Evolutionary conservation across 352 stramenopile genomes (phyloP), one percentile per base, ranked within the genome.

Genomic region (Globisporangium okanoganense): DNA sequence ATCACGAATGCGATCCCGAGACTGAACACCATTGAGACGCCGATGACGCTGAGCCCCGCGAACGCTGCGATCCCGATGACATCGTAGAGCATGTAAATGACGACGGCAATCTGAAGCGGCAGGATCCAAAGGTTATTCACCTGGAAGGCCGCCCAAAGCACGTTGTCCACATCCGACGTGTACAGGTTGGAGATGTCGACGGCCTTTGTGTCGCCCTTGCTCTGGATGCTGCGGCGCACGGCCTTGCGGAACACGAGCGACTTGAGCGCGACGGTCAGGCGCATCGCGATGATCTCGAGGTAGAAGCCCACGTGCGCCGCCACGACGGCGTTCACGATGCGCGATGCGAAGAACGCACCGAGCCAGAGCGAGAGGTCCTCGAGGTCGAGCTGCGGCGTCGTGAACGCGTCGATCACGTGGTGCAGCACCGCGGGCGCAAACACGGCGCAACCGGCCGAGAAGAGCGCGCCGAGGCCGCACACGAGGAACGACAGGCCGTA

Each of bases 141-240:
- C 67, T 95, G 71, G 36, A 65, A 64, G 25, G 78, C 66, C 0
- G 69, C 79, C 8, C 45, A 66, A 29, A 87, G 29, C 4, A 87
- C 20, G 31, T 63, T 82, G 33, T 92, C 70, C 0, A 90, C 78
- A 67, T 99, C 95, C 35, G 97, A 89, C 5, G 85, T 91, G 61
- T 97, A 96, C 8, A 99, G 75, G 61, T 98, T 99, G 7, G 88
- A 81, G 40, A 98, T 90, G 67, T 98, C 89, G 27, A 73, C 66
- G 3, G 61, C 41, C 13, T 58, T 56, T 8, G 35, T 9, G 0
- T 72, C 66, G 18, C 16, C 12, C 65, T 78, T 66, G 13, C 52
- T 56, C 27, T 55, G 63, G 0, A 44, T 13, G 44, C 44, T 53
- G 25, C 66, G 68, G 1, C 72, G 72, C 50, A 82, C 56, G 6